A percentile compares a stretch with the other conserved stretches of the same genome.
Evolutionary conservation across 139 green algal genomes (phyloP).

Genomic region (Coelastrella sp.): DNA sequence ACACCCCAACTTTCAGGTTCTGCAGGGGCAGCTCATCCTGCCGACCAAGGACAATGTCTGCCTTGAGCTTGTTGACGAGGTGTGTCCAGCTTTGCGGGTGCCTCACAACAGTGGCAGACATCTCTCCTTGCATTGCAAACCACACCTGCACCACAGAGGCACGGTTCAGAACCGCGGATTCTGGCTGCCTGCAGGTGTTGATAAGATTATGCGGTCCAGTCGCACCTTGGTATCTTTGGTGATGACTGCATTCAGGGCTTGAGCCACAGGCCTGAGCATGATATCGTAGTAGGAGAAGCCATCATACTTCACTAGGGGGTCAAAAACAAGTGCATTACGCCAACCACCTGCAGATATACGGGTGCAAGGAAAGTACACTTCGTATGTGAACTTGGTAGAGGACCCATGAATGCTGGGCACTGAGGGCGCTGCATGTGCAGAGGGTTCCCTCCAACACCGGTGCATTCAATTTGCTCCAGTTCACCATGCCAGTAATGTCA

Average conservation of each 20-base stretch:
- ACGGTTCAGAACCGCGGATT: no score
- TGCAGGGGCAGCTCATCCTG: background rate
- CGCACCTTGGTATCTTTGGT: background rate
- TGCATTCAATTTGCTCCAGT: no score
- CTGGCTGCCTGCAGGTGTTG: no score
- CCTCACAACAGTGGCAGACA: constrained; percentile 52
- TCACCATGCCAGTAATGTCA: no score
- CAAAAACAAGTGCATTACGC: constrained; percentile 44
- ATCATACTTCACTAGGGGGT: constrained; percentile 39
- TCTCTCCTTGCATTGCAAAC: constrained; percentile 55
- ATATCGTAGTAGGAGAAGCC: constrained; percentile 39
- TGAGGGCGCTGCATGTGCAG: no score
- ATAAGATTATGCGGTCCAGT: background rate
- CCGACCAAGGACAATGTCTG: background rate
- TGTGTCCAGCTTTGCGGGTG: constrained; percentile 18
- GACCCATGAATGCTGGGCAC: no score
- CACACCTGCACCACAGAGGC: constrained; percentile 13
- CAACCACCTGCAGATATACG: background rate
- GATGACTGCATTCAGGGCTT: constrained; percentile 32
- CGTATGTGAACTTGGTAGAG: no score
- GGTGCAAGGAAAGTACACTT: no score
- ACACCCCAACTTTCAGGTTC: constrained; percentile 40
- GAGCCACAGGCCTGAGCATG: constrained; percentile 50
- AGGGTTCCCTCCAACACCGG: no score
- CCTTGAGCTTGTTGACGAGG: constrained; percentile 12